phyloP scores from a whole-genome alignment of 2,329 filamentous ascomycete genomes.

The Cladosporium austrohemisphaericum region DNA sequence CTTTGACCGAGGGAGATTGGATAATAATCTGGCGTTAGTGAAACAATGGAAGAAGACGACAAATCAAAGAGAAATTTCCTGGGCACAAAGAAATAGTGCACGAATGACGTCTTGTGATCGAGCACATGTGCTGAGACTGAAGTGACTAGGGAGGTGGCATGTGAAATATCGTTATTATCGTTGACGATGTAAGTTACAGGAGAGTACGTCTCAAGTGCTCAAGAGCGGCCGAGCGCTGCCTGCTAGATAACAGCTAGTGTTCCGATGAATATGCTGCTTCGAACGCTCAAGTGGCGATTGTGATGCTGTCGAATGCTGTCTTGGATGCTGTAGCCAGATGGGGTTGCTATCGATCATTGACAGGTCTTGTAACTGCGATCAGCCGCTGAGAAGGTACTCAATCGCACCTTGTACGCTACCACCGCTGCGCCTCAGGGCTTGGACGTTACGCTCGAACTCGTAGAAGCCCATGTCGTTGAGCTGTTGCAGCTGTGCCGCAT shows the following conservation, averaged over 20 bases:
- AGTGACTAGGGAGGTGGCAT: too few species aligned
- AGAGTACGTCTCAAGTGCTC: neutral
- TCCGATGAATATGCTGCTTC: too few species aligned
- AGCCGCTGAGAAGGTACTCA: conserved; percentile 58
- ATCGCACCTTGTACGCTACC: conserved; percentile 92
- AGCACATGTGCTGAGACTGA: neutral
- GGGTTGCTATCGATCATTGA: too few species aligned
- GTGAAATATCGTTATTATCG: conserved; percentile 4
- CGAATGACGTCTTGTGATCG: neutral
- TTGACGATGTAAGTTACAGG: neutral
- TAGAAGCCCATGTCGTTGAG: conserved; percentile 99
- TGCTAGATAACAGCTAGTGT: too few species aligned
- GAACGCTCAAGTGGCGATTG: neutral
- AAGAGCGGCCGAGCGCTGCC: too few species aligned
- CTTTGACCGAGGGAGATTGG: conserved; percentile 3
- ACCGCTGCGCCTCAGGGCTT: conserved; percentile 79
- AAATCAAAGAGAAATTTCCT: neutral
- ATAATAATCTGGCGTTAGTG: neutral
- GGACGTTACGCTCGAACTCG: conserved; percentile 90
- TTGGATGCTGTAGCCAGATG: too few species aligned
- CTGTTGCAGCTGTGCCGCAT: conserved; percentile 83
- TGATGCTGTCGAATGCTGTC: too few species aligned
- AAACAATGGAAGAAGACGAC: neutral
- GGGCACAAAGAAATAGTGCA: neutral
- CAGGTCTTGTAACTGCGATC: neutral